Evolutionary conservation across 1,139 yeast species (phyloP).

Genomic region (Protomyces inundatus): DNA sequence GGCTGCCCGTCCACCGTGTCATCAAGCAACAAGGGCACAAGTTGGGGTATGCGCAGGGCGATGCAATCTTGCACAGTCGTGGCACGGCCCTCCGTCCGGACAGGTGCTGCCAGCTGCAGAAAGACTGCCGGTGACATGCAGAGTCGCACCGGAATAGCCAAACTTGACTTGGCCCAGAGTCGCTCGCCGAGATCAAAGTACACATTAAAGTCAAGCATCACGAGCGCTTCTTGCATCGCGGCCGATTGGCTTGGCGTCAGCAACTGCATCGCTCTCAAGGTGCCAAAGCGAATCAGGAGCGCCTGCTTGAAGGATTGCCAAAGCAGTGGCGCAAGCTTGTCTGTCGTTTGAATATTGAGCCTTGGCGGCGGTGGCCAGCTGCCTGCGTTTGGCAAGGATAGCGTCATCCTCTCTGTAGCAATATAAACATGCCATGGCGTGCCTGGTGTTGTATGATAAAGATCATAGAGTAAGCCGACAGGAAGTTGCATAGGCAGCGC

Average conservation of each 20-base stretch:
- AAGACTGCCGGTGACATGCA: not conserved
- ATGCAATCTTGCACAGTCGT: conserved; percentile 1
- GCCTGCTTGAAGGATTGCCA: conserved; percentile 18
- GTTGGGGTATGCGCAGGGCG: not conserved
- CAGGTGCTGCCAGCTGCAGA: conserved; percentile 2
- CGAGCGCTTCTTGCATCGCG: not conserved
- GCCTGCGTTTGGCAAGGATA: not conserved
- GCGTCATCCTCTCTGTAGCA: not conserved
- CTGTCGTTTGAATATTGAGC: not conserved
- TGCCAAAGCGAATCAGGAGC: not conserved
- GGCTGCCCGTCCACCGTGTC: not conserved
- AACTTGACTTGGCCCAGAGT: not conserved
- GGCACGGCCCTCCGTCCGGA: not conserved
- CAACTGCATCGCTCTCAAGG: not conserved
- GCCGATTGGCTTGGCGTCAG: not conserved
- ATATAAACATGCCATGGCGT: not conserved
- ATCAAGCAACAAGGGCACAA: not conserved
- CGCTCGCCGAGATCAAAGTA: not conserved
- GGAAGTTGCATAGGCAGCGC: conserved; percentile 9
- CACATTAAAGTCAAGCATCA: not conserved
- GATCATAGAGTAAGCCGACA: conserved; percentile 24
- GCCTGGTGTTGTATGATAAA: not conserved
- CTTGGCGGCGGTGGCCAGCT: not conserved
- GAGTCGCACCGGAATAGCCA: conserved; percentile 6
- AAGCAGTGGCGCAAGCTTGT: not conserved